These are phyloP conservation scores for Usnea hakonensis DNA, from an alignment of 495 filamentous ascomycete species.

Conservation along the genomic window DNA sequence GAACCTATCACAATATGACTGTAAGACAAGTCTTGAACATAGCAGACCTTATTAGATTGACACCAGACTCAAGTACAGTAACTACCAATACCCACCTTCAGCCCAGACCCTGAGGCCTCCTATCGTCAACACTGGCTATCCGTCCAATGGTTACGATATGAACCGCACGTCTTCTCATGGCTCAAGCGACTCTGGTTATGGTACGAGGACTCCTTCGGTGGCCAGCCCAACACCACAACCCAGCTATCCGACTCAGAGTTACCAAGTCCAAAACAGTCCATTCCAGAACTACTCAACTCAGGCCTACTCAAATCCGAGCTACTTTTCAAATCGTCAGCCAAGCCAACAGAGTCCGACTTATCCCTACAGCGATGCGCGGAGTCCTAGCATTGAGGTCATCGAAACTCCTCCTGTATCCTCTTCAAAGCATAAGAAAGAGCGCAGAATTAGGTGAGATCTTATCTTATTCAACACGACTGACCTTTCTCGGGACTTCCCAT, in stretches of 20 bases:
- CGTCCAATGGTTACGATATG: not conserved
- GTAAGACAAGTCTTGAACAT: not conserved
- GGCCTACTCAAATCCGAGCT: not conserved
- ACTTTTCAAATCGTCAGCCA: not conserved
- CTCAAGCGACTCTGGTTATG: not conserved
- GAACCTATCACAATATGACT: too few relatives aligned
- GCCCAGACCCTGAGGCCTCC: not conserved
- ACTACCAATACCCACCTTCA: not conserved
- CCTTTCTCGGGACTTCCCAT: not conserved
- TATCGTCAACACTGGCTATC: not conserved
- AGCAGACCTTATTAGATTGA: not conserved
- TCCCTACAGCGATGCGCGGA: not conserved
- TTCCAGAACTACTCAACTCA: not conserved
- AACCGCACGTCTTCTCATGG: not conserved
- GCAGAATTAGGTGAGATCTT: constrained; percentile 16
- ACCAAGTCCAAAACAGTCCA: not conserved
- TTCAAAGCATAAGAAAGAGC: constrained; percentile 3
- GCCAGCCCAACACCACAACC: not conserved
- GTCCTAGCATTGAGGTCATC: not conserved
- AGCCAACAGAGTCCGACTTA: not conserved
- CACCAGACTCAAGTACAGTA: not conserved
- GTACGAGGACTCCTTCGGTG: not conserved
- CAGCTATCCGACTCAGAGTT: not conserved
- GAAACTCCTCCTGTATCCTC: constrained; percentile 1
- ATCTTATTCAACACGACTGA: constrained; percentile 8